These are phyloP conservation scores for Dissophora ornata DNA, from an alignment of 192 early-diverging fungal genomes.

Conservation along the genomic window DNA sequence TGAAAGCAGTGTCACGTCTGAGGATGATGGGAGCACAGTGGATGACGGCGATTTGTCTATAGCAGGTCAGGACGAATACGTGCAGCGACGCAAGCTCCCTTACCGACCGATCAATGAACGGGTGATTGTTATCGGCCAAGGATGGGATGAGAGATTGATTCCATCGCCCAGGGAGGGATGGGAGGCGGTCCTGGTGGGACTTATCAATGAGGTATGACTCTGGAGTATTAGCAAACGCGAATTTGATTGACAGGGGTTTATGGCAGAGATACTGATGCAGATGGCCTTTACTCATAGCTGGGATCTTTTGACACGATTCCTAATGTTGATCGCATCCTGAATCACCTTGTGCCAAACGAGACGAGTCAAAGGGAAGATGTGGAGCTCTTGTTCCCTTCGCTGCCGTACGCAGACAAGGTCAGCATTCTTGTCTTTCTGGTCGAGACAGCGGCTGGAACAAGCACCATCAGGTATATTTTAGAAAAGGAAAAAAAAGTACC, in stretches of 20 bases:
- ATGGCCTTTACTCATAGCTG: constrained; percentile 50
- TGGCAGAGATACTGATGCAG: too few species aligned
- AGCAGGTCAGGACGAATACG: constrained; percentile 18
- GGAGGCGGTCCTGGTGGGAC: constrained; percentile 61
- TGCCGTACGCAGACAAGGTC: constrained; percentile 67
- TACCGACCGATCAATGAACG: constrained; percentile 48
- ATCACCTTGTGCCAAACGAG: constrained; percentile 55
- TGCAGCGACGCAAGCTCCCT: constrained; percentile 21
- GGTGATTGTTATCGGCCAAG: constrained; percentile 53
- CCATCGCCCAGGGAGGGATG: constrained; percentile 52
- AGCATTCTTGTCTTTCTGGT: constrained; percentile 69
- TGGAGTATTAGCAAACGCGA: too few species aligned
- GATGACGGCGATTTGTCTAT: constrained; percentile 40
- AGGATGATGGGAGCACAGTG: constrained; percentile 29
- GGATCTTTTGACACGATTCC: constrained; percentile 58
- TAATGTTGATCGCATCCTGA: constrained; percentile 57
- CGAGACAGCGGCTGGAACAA: constrained; percentile 70
- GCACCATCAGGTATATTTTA: constrained; percentile 57
- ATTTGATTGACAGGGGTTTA: too few species aligned
- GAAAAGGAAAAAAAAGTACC: constrained; percentile 16
- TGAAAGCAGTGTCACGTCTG: constrained; percentile 43
- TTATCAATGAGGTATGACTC: constrained; percentile 60
- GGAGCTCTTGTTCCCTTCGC: constrained; percentile 46
- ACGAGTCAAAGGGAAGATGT: constrained; percentile 56
- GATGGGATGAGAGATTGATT: constrained; percentile 59